phyloP scores from a whole-genome alignment of 2,329 filamentous ascomycete species.

The Talaromyces sp. region DNA sequence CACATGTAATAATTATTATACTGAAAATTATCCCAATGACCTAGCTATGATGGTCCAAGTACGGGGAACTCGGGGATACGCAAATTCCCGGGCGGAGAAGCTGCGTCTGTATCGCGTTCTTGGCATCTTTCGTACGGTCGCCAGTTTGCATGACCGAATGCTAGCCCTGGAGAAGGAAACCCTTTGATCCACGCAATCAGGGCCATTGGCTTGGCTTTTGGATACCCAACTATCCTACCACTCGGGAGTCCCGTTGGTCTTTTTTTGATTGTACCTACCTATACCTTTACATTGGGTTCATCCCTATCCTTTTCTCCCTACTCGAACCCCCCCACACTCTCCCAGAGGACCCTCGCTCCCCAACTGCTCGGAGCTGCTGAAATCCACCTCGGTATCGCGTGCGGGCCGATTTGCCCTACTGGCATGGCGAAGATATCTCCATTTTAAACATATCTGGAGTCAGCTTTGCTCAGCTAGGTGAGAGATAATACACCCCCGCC shows the following conservation, averaged over 20 bases:
- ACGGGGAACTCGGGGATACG: constrained; percentile 1
- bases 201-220: constrained; percentile 24
- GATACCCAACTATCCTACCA: constrained; percentile 22
- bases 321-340: neutral
- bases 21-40: neutral
- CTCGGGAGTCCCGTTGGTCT: constrained; percentile 9
- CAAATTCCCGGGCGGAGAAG: constrained; percentile 1
- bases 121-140: constrained; percentile 10
- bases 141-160: neutral
- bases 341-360: constrained; percentile 4
- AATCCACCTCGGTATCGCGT: constrained; percentile 34
- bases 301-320: constrained; percentile 1
- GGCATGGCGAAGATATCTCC: constrained; percentile 32
- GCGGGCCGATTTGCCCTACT: constrained; percentile 22
- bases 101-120: constrained; percentile 5
- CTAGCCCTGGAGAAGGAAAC: neutral
- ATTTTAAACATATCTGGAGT: constrained; percentile 22
- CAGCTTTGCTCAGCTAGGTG: constrained; percentile 14
- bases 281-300: neutral
- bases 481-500: neutral
- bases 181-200: constrained; percentile 26
- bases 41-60: constrained; percentile 3
- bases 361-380: constrained; percentile 15
- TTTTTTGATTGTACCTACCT: neutral
- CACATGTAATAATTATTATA: neutral